Evolutionary conservation across 306 rosid species (phyloP).

Genomic region (Aeschynomene evenia): DNA sequence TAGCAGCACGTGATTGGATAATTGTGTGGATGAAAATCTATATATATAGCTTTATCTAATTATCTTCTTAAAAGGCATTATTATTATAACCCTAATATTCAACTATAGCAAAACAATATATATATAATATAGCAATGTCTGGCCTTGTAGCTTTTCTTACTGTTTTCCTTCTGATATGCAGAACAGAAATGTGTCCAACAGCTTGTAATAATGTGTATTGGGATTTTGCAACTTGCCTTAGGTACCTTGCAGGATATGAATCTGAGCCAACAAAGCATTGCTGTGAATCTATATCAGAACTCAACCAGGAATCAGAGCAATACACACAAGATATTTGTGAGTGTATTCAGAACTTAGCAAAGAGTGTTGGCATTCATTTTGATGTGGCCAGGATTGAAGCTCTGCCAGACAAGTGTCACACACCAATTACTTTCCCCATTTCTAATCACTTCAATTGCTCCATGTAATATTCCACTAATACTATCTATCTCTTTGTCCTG

Average conservation of each 20-base stretch:
- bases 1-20: too few relatives aligned
- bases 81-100: background rate
- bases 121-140: background rate
- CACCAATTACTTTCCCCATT: conserved; percentile 6
- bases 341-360: conserved; percentile 26
- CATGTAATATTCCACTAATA: background rate
- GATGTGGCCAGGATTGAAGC: background rate
- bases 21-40: too few relatives aligned
- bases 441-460: conserved; percentile 24
- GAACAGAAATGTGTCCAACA: background rate
- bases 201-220: conserved; percentile 27
- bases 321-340: background rate
- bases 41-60: too few relatives aligned
- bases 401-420: conserved; percentile 24
- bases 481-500: background rate
- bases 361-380: background rate
- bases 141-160: background rate
- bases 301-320: conserved; percentile 1
- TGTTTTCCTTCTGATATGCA: background rate
- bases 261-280: conserved; percentile 6
- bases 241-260: conserved; percentile 33
- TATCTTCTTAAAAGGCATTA: background rate
- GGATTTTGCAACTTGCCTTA: conserved; percentile 31
- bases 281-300: background rate
- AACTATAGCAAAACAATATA: background rate